phyloP scores from a whole-genome alignment of 805 yeast species.

The Suhomyces vadensis region DNA sequence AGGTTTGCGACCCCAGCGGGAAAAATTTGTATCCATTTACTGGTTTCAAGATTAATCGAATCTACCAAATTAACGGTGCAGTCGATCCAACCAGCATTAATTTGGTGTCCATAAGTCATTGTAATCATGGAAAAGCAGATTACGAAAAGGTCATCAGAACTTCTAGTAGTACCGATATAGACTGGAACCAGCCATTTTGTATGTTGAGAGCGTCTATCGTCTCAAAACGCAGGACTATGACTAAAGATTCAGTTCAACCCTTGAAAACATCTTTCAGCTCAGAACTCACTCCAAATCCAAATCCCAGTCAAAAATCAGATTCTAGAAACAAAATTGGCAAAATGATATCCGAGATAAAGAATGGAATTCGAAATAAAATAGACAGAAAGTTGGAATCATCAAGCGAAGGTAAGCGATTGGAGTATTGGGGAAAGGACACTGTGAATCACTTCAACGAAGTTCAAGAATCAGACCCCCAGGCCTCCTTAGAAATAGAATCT shows the following conservation, averaged over 20 bases:
- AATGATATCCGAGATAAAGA: neutral
- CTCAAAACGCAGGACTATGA: neutral
- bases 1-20: conserved; percentile 35
- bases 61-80: conserved; percentile 42
- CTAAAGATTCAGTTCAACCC: neutral
- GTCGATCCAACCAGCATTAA: conserved; percentile 31
- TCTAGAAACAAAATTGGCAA: neutral
- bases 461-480: conserved; percentile 16
- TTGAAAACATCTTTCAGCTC: too few species aligned
- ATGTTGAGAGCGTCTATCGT: conserved; percentile 31
- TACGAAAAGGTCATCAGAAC: conserved; percentile 41
- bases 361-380: conserved; percentile 11
- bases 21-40: conserved; percentile 42
- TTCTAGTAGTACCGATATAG: conserved; percentile 34
- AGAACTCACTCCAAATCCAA: too few species aligned
- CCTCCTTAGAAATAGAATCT: conserved; percentile 26
- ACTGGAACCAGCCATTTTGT: conserved; percentile 53
- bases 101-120: conserved; percentile 49
- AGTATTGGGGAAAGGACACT: conserved; percentile 24
- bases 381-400: conserved; percentile 14
- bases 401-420: conserved; percentile 20
- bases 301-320: too few species aligned
- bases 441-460: conserved; percentile 18
- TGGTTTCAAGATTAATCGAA: conserved; percentile 57
- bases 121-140: conserved; percentile 50